Base-by-base conservation (phyloP, 768 basidiomycete genomes). In the Hypsizygus marmoreus region DNA sequence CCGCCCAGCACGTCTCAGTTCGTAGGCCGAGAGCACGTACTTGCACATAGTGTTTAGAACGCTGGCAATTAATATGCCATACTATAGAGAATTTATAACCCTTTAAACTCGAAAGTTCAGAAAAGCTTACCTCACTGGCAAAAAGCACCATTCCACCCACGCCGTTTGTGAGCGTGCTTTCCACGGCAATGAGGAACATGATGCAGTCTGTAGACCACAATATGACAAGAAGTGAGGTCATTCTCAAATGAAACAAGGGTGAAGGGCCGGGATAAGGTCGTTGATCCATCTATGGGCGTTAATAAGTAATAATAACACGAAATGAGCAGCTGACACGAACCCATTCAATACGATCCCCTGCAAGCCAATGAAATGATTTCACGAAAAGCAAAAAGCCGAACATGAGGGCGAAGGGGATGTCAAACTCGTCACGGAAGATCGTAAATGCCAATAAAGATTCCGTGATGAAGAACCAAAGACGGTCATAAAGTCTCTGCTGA, bases 341-440 rank as follows among this genome's bases (percentile, higher is more conserved):
- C 81, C 91, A 95, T 80, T 99, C 97, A 41, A 99, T 89, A 38
- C 97, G 82, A 66, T 98, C 97, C 5, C 84, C 81, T 46, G 95
- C 82, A 24, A 99, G 79, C 97, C 97, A 99, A 63, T 99, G 97
- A 68, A 98, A 98, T 35, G 92, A 94, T 63, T 97, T 98, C 55
- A 97, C 79, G 54, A 97, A 95, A 12, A 97, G 80, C 9, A 99
- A 72, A 59, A 92, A 82, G n/a, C 88, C 87, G 62, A 98, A 98
- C 86, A 95, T 92, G 55, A 94, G 70, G 34, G 87, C 87, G 62
- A 98, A 97, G 3, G 85, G 81, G n/a, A 86, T 79, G 66, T 95
- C 91, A 62, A 95, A 94, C 65, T 93, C 91, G 66, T 95, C 91
- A 48, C 94, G 80, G 70, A 99, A 99, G 55, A 98, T 98, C 26